Conservation (phyloP, 1,284 basidiomycete species). For the Meira miltonrushii region DNA sequence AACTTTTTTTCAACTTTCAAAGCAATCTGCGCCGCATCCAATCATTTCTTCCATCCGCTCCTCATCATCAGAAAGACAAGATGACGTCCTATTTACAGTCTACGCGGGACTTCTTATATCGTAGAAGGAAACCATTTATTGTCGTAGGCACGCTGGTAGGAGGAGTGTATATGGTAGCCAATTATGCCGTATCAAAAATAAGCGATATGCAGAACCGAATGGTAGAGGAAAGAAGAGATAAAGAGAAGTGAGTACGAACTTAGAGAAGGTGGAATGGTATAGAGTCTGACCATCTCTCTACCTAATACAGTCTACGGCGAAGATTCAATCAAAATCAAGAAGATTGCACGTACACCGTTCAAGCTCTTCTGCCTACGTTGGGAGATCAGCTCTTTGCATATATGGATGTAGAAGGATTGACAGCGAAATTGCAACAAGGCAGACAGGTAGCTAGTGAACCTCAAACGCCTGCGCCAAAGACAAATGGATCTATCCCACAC, state of each 20-base stretch:
- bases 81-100: conserved; percentile 16
- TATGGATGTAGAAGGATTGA: conserved; percentile 77
- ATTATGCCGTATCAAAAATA: conserved; percentile 65
- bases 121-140: conserved; percentile 31
- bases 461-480: background rate
- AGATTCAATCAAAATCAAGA: conserved; percentile 77
- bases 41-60: background rate
- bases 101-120: conserved; percentile 21
- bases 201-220: conserved; percentile 68
- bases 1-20: no score
- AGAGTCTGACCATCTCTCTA: conserved; percentile 1
- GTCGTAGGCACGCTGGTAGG: conserved; percentile 58
- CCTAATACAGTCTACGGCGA: conserved; percentile 61
- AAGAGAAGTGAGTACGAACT: conserved; percentile 64
- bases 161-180: conserved; percentile 64
- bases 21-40: no score
- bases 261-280: background rate
- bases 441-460: conserved; percentile 2
- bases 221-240: conserved; percentile 63
- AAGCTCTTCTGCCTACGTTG: conserved; percentile 72
- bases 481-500: background rate
- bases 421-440: conserved; percentile 60
- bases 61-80: background rate
- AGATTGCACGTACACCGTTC: conserved; percentile 73
- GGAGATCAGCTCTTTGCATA: conserved; percentile 66